Conservation (phyloP, 2,329 filamentous ascomycete species). For the Colletotrichum sojae region DNA sequence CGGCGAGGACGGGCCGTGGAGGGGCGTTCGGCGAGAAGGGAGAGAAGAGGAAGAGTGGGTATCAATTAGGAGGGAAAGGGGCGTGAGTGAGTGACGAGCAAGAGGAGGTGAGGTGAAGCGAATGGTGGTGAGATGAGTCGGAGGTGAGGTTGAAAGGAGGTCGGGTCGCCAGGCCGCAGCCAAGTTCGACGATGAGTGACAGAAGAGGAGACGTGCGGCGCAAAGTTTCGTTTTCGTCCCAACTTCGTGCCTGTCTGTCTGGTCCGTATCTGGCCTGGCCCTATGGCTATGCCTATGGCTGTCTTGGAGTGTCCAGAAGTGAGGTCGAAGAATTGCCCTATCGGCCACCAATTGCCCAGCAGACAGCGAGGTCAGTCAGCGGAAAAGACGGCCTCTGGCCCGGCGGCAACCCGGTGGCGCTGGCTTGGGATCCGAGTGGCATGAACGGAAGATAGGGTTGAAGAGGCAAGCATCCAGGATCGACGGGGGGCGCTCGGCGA, state of each 20-base stretch:
- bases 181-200: conserved; percentile 14
- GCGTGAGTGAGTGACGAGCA: conserved; percentile 11
- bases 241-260: conserved; percentile 1
- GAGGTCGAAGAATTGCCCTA: no score
- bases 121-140: background rate
- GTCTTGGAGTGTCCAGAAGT: no score
- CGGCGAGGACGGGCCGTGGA: background rate
- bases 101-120: conserved; percentile 22
- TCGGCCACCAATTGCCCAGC: no score
- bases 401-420: conserved; percentile 26
- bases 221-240: conserved; percentile 41
- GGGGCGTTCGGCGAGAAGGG: background rate
- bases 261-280: no score
- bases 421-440: conserved; percentile 12
- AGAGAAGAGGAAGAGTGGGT: background rate
- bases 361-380: conserved; percentile 11
- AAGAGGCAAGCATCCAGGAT: conserved; percentile 39
- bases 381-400: conserved; percentile 34
- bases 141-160: background rate
- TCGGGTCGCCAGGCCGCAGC: background rate
- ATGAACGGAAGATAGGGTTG: conserved; percentile 28
- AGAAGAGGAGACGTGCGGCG: conserved; percentile 36
- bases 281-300: no score
- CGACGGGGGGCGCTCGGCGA: conserved; percentile 4
- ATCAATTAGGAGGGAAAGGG: background rate